These are phyloP conservation scores for Blastobotrys apis DNA, from an alignment of 1,139 yeast species.

Conservation along the genomic window DNA sequence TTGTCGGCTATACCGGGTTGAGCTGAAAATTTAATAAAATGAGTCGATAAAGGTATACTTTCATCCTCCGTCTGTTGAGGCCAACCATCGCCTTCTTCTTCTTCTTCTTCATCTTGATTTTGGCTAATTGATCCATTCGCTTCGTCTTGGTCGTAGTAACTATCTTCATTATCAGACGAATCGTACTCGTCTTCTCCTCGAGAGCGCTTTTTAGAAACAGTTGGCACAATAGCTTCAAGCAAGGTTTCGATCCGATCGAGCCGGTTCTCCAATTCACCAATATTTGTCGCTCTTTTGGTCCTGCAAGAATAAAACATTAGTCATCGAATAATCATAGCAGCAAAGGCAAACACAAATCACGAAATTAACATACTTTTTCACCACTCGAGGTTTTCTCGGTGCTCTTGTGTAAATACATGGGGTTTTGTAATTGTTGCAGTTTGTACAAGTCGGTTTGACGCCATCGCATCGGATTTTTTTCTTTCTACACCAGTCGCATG, in stretches of 20 bases:
- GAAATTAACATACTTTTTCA: constrained; percentile 23
- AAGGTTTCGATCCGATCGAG: constrained; percentile 34
- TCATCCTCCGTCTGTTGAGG: constrained; percentile 13
- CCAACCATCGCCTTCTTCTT: constrained; percentile 4
- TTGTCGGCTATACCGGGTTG: constrained; percentile 4
- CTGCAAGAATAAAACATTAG: background rate
- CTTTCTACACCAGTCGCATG: constrained; percentile 64
- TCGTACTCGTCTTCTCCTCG: constrained; percentile 17
- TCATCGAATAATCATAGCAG: background rate
- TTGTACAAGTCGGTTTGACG: constrained; percentile 55
- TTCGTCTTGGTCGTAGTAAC: background rate
- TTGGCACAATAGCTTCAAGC: constrained; percentile 22
- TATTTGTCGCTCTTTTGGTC: constrained; percentile 23
- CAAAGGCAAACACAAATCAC: background rate
- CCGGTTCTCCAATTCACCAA: constrained; percentile 31
- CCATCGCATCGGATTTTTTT: constrained; percentile 76
- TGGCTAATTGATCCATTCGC: background rate
- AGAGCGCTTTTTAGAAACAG: constrained; percentile 10
- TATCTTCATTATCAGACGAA: constrained; percentile 18
- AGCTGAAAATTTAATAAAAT: constrained; percentile 12
- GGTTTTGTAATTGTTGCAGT: constrained; percentile 47
- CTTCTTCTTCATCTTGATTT: background rate
- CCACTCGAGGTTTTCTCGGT: constrained; percentile 31
- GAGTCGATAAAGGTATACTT: constrained; percentile 13
- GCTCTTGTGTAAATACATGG: constrained; percentile 33